A percentile compares a stretch with the other conserved stretches of the same genome.
phyloP scores from a whole-genome alignment of 176 grass and related monocot species.

The Juncus inflexus region DNA sequence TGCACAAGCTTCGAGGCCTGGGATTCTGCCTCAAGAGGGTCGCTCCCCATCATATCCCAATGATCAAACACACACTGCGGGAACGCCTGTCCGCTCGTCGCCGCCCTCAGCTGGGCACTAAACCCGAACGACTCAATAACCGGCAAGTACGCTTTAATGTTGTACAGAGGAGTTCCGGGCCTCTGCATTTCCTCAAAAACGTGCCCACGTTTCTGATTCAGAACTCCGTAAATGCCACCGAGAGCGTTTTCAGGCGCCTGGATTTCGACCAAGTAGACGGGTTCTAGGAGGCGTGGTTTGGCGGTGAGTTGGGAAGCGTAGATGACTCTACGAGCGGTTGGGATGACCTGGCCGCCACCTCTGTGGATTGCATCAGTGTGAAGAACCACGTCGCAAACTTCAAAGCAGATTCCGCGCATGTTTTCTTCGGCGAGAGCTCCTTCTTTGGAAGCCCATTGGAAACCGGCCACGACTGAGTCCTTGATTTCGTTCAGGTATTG shows the following conservation, averaged over 20 bases:
- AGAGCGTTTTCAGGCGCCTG: conserved; percentile 69
- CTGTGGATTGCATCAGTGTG: conserved; percentile 89
- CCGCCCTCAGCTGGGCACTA: conserved; percentile 19
- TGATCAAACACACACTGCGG: conserved; percentile 33
- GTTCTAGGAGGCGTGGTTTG: conserved; percentile 65
- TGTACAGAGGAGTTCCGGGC: conserved; percentile 68
- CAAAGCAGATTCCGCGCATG: conserved; percentile 80
- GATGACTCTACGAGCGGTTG: conserved; percentile 67
- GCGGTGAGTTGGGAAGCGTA: conserved; percentile 62
- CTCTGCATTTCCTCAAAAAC: conserved; percentile 77
- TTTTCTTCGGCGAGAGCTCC: conserved; percentile 74
- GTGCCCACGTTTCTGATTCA: conserved; percentile 73
- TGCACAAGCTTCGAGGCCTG: conserved; percentile 11
- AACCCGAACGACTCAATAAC: conserved; percentile 35
- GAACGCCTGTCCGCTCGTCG: conserved; percentile 34
- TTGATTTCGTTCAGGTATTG: conserved; percentile 91
- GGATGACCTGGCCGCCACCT: conserved; percentile 81
- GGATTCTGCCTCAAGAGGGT: conserved; percentile 22
- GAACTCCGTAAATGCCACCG: conserved; percentile 68
- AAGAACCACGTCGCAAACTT: conserved; percentile 82
- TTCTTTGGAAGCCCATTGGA: conserved; percentile 87
- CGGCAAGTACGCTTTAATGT: conserved; percentile 73
- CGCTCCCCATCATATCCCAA: conserved; percentile 31
- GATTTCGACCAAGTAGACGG: conserved; percentile 75
- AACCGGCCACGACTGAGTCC: conserved; percentile 82